Conservation (phyloP, 192 early-diverging fungal species). For the Backusella sp. region DNA sequence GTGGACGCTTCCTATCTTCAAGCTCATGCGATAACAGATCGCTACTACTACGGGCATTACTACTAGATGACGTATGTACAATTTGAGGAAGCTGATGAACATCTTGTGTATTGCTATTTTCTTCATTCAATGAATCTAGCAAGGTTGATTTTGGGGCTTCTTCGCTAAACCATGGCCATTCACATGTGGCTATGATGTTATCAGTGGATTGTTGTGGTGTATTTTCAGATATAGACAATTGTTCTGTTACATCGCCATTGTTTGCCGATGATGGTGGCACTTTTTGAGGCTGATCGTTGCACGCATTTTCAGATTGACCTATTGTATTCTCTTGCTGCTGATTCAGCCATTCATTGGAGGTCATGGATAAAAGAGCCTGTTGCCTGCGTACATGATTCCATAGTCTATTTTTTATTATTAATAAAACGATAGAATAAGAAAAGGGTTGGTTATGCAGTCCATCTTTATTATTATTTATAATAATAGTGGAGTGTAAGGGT, state of each 20-base stretch:
- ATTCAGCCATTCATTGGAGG: slow-evolving; percentile 5
- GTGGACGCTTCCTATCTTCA: slow-evolving; percentile 8
- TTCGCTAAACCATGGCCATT: slow-evolving; percentile 2
- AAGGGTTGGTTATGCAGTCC: not conserved
- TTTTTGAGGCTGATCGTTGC: slow-evolving; percentile 3
- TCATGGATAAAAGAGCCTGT: not conserved
- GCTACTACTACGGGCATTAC: slow-evolving; percentile 1
- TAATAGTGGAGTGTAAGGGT: not conserved
- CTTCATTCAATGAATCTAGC: not conserved
- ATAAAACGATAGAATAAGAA: not conserved
- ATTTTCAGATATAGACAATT: slow-evolving; percentile 1
- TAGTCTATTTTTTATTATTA: not conserved
- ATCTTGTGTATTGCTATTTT: not conserved
- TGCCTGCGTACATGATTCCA: slow-evolving; percentile 17
- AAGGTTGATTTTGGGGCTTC: not conserved
- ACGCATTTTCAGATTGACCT: not conserved
- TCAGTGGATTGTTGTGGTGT: not conserved
- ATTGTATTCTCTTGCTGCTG: slow-evolving; percentile 8
- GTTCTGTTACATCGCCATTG: not conserved
- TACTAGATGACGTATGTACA: not conserved
- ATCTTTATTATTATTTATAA: not conserved
- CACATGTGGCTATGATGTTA: not conserved
- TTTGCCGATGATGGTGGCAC: not conserved
- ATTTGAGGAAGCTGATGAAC: not conserved
- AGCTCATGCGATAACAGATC: slow-evolving; percentile 7